Base-by-base conservation (phyloP, 768 basidiomycete species). In the Grammothele lineata region DNA sequence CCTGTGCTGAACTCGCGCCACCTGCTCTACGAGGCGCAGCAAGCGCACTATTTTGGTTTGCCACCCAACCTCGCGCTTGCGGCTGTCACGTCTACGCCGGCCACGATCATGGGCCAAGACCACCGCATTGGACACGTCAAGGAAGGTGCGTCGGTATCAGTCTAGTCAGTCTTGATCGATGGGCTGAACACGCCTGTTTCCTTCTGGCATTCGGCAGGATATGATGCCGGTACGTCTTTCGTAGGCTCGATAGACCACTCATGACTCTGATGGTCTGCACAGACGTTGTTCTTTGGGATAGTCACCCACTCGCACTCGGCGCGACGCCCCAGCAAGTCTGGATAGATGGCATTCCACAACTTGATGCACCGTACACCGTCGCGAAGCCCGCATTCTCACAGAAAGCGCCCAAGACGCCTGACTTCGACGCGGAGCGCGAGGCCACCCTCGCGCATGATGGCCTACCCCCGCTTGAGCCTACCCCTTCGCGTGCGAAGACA, bases 271-370 rank as follows among this genome's bases (percentile, higher is more conserved):
- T 12, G 26, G n/a, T 26, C 12, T 2, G 38, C n/a, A 7, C 50
- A 85, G 85, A 91, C 65, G 37, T 89, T 40, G 82, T 90, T 12
- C 57, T 89, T 2, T 86, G 84, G 83, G 84, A 86, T 56, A 80
- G 77, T 30, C 87, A 90, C 63, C 90, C 90, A 1, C 72, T 93
- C 14, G 70, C 79, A 1, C 70, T 92, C 10, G 87, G 87, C 18
- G 87, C 88, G 18, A 82, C 87, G 0, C 89, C 89, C 4, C 72
- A 74, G 40, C 88, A 92, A 68, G 87, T 89, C 8, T 90, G 76
- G 66, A 88, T 92, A 50, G 91, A 94, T 57, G 92, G 91, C 3
- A 84, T 92, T 40, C 60, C 85, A 0, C 91, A 94, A 57, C 56
- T 85, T 2, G 57, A 68, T 37, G 58, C 65, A 3, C 73, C 82